Evolutionary conservation across 306 rosid genomes (phyloP), one percentile per base, ranked within the genome.

Genomic region (Datisca glomerata): DNA sequence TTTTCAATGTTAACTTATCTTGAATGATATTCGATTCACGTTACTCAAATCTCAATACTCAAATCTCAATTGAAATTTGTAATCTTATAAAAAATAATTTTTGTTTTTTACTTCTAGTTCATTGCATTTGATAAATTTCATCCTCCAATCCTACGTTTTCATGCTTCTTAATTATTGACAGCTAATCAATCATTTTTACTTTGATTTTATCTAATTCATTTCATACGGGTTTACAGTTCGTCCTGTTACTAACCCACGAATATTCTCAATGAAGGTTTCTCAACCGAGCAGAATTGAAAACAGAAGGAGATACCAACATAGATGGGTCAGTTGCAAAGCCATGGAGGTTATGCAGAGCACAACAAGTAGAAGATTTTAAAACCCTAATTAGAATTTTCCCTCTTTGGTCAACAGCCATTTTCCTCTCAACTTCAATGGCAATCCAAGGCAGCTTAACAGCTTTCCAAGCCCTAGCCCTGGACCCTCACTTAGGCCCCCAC

Each of bases 351-450:
- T 72, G 85, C 70, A 60, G 62, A 13, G 16, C 69, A 12, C 57
- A 75, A 50, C 77, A 83, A 51, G 82, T 75, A 7, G 80, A 79
- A 55, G 75, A 72, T 41, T 51, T 79, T 6, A 83, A 78, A 45
- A 44, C 58, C 0, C 4, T 72, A 1, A 16, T 75, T 5, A 69
- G 69, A 43, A 67, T 78, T 11, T 5, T 70, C 5, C 79, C 82
- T 29, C 21, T 75, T 2, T 78, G 77, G 91, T 59, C 61, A 11
- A 38, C 82, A 3, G 36, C 64, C 1, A 65, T 75, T 14, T 70
- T 83, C 52, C 49, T 79, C 40, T 3, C 33, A 4, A 68, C 62
- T 34, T 80, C 85, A 45, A 56, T 67, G 5, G 75, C 34, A 36
- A 31, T 75, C 21, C 73, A 42, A 38, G 10, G 12, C 17, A 72